Evolutionary conservation across 176 grass and related monocot genomes (phyloP), one percentile per base, ranked within the genome.

Genomic region (Avena insularis): DNA sequence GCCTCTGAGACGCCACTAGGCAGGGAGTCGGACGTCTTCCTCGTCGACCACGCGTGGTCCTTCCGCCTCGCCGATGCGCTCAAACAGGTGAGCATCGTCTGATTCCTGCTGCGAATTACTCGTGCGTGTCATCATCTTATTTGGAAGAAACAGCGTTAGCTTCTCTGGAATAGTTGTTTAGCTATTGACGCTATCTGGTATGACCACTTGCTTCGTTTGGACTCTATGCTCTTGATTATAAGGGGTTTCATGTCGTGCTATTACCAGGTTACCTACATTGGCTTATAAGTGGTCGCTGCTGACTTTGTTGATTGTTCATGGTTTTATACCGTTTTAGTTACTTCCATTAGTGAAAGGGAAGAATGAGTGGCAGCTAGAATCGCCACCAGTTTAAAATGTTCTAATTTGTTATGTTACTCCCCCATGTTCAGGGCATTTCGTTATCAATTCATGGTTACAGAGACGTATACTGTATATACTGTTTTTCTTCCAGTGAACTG

Each of bases 1-100:
- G 35, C 87, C 14, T 76, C 91, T 0, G 75, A 88, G 1, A 1
- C 33, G 50, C 63, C 90, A 12, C 78, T 95, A 1, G 14, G 25
- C 35, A 90, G 73, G 71, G 93, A 98, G 49, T 88, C 88, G 11
- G 92, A 98, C 25, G 61, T 95, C 74, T 98, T 98, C 88, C 91
- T 98, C 29, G 78, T 95, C 87, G 96, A 98, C 85, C 96, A 98
- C 62, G 93, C 96, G 16, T 98, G 93, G 93, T 95, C 93, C 20
- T 98, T 98, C 88, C 93, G 96, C 86, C 91, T 98, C 29, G 5
- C 88, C 15, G 93, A 95, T 31, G 96, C 96, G 46, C 86, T 98
- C 85, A 93, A 94, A 45, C 96, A 93, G 96, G 96, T 94, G 4
- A 9, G 49, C 54, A 19, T 59, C 2, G 12, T 46, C 25, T 35